These are phyloP conservation scores for Dujonia santamariae DNA, from an alignment of 1,139 yeast genomes.

Conservation along the genomic window DNA sequence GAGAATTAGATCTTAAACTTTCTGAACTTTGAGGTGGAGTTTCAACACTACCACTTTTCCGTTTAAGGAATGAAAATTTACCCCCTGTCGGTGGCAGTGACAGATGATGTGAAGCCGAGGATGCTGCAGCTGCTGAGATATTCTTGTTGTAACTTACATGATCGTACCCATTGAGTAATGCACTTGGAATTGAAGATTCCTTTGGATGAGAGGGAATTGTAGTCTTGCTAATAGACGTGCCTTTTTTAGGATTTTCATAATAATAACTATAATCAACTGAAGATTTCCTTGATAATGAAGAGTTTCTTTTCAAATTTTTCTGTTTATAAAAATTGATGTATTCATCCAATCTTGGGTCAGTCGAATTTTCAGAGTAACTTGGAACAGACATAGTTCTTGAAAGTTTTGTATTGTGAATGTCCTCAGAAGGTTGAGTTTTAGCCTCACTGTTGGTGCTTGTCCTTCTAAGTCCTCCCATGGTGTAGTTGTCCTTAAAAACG, in stretches of 20 bases:
- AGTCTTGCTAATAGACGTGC: no score
- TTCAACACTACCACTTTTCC: conserved; percentile 14
- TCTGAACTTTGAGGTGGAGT: conserved; percentile 6
- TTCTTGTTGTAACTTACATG: conserved; percentile 11
- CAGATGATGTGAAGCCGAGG: conserved; percentile 6
- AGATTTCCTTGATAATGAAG: conserved; percentile 1
- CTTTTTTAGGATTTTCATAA: conserved; percentile 6
- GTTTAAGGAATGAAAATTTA: conserved; percentile 26
- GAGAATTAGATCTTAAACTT: conserved; percentile 12
- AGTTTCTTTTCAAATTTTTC: conserved; percentile 15
- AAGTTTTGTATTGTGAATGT: conserved; percentile 8
- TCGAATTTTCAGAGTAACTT: conserved; percentile 9
- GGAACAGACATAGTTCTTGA: conserved; percentile 19
- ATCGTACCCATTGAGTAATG: conserved; percentile 26
- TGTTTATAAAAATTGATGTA: conserved; percentile 52
- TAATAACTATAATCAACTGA: not conserved
- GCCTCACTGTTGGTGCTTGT: not conserved
- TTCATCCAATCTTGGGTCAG: conserved; percentile 57
- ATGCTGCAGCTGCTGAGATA: not conserved
- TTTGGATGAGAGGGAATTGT: conserved; percentile 17
- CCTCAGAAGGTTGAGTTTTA: conserved; percentile 1
- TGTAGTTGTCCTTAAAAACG: conserved; percentile 1
- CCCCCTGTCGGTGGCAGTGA: conserved; percentile 12
- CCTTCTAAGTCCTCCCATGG: not conserved
- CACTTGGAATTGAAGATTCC: conserved; percentile 47